Percentiles rank a stretch among this genome's conserved stretches.
Evolutionary conservation across 2,329 filamentous ascomycete genomes (phyloP).

Genomic region (Alternaria sp.): DNA sequence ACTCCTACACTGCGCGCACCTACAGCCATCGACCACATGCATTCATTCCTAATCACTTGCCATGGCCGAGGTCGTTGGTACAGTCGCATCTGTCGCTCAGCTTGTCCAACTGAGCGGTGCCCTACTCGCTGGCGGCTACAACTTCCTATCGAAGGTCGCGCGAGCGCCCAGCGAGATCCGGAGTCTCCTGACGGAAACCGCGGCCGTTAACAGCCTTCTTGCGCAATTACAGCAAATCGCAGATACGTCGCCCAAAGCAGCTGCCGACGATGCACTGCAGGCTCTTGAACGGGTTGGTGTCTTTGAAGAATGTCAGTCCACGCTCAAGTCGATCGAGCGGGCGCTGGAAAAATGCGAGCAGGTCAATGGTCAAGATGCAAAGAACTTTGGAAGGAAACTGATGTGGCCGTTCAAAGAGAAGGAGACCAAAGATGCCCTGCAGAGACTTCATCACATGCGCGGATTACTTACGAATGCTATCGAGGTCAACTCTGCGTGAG

Average conservation of each 20-base stretch:
- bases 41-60: fast-evolving
- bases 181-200: constrained; percentile 14
- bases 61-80: constrained; percentile 7
- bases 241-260: not conserved
- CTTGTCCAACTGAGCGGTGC: constrained; percentile 10
- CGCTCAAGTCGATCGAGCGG: constrained; percentile 4
- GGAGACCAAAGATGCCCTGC: constrained; percentile 15
- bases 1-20: not conserved
- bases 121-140: constrained; percentile 15
- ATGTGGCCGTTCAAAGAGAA: constrained; percentile 19
- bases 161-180: constrained; percentile 13
- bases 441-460: constrained; percentile 4
- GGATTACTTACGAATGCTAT: constrained; percentile 9
- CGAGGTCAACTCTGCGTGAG: constrained; percentile 9
- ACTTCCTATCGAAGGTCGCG: constrained; percentile 13
- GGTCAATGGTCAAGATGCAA: constrained; percentile 6
- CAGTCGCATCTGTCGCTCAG: constrained; percentile 11
- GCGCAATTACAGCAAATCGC: constrained; percentile 8
- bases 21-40: not conserved
- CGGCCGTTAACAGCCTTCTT: constrained; percentile 16
- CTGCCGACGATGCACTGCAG: constrained; percentile 1
- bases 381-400: constrained; percentile 6
- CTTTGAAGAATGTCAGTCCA: constrained; percentile 4
- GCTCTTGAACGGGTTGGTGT: not conserved
- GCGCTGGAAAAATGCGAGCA: constrained; percentile 11